Conservation (phyloP, 176 grass and related monocot species). For the Poa annua region DNA sequence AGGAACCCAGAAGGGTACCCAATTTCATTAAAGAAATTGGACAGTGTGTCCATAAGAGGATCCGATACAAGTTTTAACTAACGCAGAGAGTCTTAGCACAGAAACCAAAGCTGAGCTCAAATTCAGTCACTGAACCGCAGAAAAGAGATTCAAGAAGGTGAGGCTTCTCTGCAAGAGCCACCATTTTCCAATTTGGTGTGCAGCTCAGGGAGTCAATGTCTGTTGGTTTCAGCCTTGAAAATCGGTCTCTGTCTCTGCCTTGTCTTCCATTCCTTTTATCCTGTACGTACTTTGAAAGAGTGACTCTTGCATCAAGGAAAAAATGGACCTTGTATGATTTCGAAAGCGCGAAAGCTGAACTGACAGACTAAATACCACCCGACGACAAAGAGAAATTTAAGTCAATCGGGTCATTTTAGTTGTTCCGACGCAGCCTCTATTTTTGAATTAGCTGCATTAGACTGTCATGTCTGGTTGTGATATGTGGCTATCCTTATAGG, state of each 20-base stretch:
- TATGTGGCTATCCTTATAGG: no score
- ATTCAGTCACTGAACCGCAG: neutral
- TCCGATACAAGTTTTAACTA: no score
- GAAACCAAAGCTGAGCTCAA: neutral
- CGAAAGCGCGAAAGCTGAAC: neutral
- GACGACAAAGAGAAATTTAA: neutral
- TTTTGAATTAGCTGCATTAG: neutral
- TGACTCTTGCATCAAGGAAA: neutral
- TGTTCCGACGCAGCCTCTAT: neutral
- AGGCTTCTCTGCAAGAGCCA: neutral
- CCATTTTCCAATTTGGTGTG: neutral
- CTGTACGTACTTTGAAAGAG: neutral
- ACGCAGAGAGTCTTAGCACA: neutral
- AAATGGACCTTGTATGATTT: neutral
- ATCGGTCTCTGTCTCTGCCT: neutral
- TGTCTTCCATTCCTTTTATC: neutral
- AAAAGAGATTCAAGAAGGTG: neutral
- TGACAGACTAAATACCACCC: neutral
- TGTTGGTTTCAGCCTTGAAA: slow-evolving; percentile 21
- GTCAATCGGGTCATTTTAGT: slow-evolving; percentile 3
- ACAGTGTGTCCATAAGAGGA: no score
- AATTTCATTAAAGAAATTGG: no score
- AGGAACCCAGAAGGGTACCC: no score
- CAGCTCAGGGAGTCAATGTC: slow-evolving; percentile 17
- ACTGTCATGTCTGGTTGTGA: neutral